phyloP scores from a whole-genome alignment of 2,329 filamentous ascomycete genomes.

The Huntiella omanensis region DNA sequence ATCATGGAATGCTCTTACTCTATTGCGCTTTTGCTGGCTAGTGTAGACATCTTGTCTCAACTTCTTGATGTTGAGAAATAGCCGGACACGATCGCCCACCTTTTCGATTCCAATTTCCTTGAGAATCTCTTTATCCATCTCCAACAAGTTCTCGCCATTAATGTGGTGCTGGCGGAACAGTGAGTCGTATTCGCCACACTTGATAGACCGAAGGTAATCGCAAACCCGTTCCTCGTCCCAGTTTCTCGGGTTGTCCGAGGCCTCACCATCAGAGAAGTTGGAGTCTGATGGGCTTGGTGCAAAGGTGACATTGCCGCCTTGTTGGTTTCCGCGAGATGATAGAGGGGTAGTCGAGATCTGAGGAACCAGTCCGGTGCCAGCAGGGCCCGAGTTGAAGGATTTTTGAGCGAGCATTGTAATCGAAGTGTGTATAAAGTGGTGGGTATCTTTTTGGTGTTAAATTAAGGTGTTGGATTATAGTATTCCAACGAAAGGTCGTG shows the following conservation, averaged over 20 bases:
- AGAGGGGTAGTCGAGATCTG: slow-evolving; percentile 28
- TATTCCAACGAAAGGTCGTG: slow-evolving; percentile 4
- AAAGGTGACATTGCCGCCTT: slow-evolving; percentile 5
- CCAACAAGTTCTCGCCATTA: slow-evolving; percentile 87
- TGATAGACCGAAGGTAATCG: slow-evolving; percentile 78
- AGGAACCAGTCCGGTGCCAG: slow-evolving; percentile 27
- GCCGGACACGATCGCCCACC: slow-evolving; percentile 83
- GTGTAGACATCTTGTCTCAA: slow-evolving; percentile 57
- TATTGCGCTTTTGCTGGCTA: slow-evolving; percentile 65
- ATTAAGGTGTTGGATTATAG: neutral
- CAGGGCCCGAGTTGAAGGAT: slow-evolving; percentile 43
- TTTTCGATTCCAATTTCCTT: slow-evolving; percentile 98
- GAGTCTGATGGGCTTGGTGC: slow-evolving; percentile 10
- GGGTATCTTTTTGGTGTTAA: too few species aligned
- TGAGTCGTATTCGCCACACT: slow-evolving; percentile 84
- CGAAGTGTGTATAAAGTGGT: too few species aligned
- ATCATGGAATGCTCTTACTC: slow-evolving; percentile 35
- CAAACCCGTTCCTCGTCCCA: slow-evolving; percentile 89
- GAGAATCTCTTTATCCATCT: slow-evolving; percentile 89
- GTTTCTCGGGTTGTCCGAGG: slow-evolving; percentile 55
- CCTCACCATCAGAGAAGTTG: slow-evolving; percentile 58
- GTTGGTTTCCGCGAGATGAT: slow-evolving; percentile 20
- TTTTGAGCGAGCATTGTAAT: slow-evolving; percentile 73
- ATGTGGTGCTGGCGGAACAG: slow-evolving; percentile 86
- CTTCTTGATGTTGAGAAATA: slow-evolving; percentile 73